Evolutionary conservation across 2,329 filamentous ascomycete species (phyloP).

Genomic region (Alternaria dauci): DNA sequence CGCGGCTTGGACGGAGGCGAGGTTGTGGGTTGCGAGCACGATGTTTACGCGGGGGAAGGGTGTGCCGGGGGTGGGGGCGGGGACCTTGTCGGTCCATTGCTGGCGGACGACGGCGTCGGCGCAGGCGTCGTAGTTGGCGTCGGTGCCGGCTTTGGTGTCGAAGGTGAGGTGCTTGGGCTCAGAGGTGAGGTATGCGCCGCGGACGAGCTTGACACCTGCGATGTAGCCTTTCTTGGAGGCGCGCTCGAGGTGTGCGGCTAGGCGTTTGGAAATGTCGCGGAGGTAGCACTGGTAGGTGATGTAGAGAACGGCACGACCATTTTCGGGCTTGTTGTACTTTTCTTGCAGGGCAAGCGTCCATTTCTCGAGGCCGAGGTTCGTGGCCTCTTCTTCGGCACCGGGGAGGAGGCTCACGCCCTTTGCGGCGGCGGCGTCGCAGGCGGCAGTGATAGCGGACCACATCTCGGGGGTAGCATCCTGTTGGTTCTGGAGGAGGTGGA

Average conservation of each 20-base stretch:
- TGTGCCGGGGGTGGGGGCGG: constrained; percentile 46
- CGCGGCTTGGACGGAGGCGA: constrained; percentile 69
- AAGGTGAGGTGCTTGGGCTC: constrained; percentile 62
- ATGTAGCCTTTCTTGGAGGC: constrained; percentile 60
- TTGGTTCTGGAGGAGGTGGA: constrained; percentile 70
- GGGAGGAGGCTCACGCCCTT: constrained; percentile 79
- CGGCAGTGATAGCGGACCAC: constrained; percentile 72
- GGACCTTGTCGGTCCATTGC: constrained; percentile 65
- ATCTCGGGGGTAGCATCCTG: constrained; percentile 71
- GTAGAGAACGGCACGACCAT: constrained; percentile 74
- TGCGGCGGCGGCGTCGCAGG: constrained; percentile 75
- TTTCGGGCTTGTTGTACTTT: constrained; percentile 70
- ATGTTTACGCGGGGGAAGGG: constrained; percentile 61
- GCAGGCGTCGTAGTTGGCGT: constrained; percentile 74
- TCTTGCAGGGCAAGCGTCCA: constrained; percentile 82
- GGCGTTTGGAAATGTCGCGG: constrained; percentile 55
- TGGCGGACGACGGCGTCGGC: constrained; percentile 72
- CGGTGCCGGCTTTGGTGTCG: constrained; percentile 63
- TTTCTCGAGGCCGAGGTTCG: constrained; percentile 81
- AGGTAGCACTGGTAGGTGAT: constrained; percentile 68
- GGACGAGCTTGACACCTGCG: constrained; percentile 65
- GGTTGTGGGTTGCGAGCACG: constrained; percentile 85
- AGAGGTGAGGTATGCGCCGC: constrained; percentile 63
- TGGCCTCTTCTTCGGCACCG: constrained; percentile 82
- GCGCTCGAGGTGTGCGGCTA: constrained; percentile 57